Evolutionary conservation across 1,284 basidiomycete species (phyloP).

Genomic region (Papiliotrema flavescens): DNA sequence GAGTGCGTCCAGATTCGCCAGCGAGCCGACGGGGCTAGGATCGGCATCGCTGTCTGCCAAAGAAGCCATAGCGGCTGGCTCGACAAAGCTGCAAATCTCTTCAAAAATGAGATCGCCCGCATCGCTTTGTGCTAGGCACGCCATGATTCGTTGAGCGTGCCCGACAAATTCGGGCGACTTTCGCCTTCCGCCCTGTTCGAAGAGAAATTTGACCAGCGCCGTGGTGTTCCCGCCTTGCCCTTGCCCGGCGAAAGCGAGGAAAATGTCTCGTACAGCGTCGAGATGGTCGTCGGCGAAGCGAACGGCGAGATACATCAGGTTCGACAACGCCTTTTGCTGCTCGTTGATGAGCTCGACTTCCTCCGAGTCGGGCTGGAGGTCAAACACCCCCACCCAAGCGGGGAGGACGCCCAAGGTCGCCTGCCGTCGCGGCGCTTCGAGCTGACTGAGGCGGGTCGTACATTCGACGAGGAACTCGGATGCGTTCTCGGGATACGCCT

Average conservation of each 20-base stretch:
- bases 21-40: constrained; percentile 58
- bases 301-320: constrained; percentile 78
- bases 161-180: constrained; percentile 72
- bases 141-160: constrained; percentile 76
- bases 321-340: constrained; percentile 64
- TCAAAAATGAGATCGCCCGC: constrained; percentile 72
- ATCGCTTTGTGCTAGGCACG: constrained; percentile 74
- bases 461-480: constrained; percentile 68
- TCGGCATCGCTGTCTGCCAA: constrained; percentile 68
- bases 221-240: constrained; percentile 59
- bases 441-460: constrained; percentile 65
- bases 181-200: constrained; percentile 83
- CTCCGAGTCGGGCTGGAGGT: constrained; percentile 52
- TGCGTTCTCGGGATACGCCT: constrained; percentile 71
- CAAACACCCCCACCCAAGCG: constrained; percentile 72
- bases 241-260: constrained; percentile 58
- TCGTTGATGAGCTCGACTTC: constrained; percentile 28
- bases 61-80: constrained; percentile 71
- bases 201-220: constrained; percentile 74
- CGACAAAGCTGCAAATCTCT: constrained; percentile 78
- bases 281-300: constrained; percentile 72
- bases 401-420: constrained; percentile 67
- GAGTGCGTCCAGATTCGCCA: constrained; percentile 44
- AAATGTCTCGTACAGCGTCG: constrained; percentile 78
- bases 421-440: constrained; percentile 57